A percentile compares a stretch with the other conserved stretches of the same genome.
phyloP scores from a whole-genome alignment of 2,329 filamentous ascomycete species.

The Aspergillus pseudoterreus region DNA sequence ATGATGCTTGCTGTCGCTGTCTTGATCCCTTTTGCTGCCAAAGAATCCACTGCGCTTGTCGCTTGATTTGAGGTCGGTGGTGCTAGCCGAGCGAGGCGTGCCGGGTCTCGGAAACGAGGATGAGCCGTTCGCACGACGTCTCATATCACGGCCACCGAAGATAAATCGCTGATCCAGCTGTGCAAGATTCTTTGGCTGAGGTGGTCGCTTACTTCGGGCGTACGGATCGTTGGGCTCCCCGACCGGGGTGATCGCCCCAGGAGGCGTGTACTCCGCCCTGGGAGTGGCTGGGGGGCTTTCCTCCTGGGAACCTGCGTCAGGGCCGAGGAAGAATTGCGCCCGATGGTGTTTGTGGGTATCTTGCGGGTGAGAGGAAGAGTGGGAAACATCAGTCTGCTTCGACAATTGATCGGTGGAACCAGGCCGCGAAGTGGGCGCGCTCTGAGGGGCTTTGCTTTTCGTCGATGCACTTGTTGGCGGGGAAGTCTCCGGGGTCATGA shows the following conservation, averaged over 20 bases:
- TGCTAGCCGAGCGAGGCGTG: constrained; percentile 47
- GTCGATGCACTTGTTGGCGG: constrained; percentile 41
- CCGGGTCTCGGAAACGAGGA: constrained; percentile 41
- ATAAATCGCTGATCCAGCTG: constrained; percentile 78
- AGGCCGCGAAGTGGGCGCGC: constrained; percentile 38
- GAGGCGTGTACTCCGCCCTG: constrained; percentile 52
- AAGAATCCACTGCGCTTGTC: constrained; percentile 56
- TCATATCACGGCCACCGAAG: constrained; percentile 72
- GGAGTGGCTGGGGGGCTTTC: constrained; percentile 61
- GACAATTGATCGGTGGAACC: constrained; percentile 39
- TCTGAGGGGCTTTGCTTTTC: constrained; percentile 26
- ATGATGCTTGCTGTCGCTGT: constrained; percentile 48
- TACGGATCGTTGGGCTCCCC: constrained; percentile 84
- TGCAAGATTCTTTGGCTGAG: constrained; percentile 62
- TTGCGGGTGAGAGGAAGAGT: constrained; percentile 40
- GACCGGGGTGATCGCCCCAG: constrained; percentile 72
- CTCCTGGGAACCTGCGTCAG: constrained; percentile 56
- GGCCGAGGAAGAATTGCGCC: constrained; percentile 55
- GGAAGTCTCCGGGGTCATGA: constrained; percentile 54
- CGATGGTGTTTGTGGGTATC: constrained; percentile 45
- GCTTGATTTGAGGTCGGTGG: constrained; percentile 38
- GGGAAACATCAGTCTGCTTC: constrained; percentile 43
- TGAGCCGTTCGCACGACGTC: constrained; percentile 56
- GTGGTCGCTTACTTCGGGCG: constrained; percentile 72
- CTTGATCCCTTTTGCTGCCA: constrained; percentile 51